Base-by-base conservation (phyloP, 176 grass and related monocot genomes). In the Bonia amplexicaulis region DNA sequence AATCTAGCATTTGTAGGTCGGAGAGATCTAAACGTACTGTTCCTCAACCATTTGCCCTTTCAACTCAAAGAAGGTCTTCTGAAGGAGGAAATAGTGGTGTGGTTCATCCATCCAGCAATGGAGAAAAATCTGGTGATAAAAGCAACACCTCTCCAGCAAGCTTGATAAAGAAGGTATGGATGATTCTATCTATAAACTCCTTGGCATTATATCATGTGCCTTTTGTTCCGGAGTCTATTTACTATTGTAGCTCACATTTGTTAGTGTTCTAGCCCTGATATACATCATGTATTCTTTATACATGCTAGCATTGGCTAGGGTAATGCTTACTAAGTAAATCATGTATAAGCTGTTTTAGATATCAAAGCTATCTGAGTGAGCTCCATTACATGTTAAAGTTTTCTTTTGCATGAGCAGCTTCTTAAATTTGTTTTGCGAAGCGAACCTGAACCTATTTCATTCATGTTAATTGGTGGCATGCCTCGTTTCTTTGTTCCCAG, bases 11-110 rank as follows among this genome's bases (percentile, higher is more conserved):
- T 87, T 86, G 80, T 57, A 73, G 71, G 78, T 73, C 78, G 4
- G 81, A 80, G 29, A 87, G 79, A 79, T 72, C 85, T 49, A 94
- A 90, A 76, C 65, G 62, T 42, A 87, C 86, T 57, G 79, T 92
- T 81, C 85, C 90, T 73, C 93, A 92, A 74, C 90, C 90, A 82
- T 92, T 92, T 37, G 5, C 55, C 10, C 88, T 90, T 77, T 87
- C 85, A 86, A 74, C 90, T 78, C 90, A 94, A 90, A 92, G 88
- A 82, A 89, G 59, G 29, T 80, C 71, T 37, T 90, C 88, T 79
- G 80, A 66, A 62, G 61, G 70, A 46, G 84, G 71, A 85, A 70
- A 80, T 86, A 45, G 67, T 77, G 77, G 17, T 48, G 85, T 62
- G 41, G 37, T 51, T 86, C 57, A 88, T 73, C 70, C 90, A 51